These are phyloP conservation scores for Dictyostelium citrinum DNA, from an alignment of 78 protist species.

Conservation along the genomic window DNA sequence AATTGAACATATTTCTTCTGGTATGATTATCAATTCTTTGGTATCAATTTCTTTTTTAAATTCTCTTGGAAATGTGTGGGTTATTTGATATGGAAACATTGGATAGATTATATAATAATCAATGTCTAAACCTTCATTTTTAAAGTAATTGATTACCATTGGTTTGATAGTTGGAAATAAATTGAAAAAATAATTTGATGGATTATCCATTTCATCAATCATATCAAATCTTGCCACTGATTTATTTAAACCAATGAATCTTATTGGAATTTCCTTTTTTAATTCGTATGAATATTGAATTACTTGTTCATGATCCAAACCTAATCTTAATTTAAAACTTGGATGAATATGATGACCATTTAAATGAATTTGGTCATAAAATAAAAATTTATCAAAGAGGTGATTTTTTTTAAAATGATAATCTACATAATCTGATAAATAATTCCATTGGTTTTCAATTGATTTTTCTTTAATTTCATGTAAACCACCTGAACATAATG, in stretches of 20 bases:
- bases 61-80: constrained; percentile 2
- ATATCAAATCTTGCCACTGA: constrained; percentile 1
- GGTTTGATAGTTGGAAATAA: not conserved
- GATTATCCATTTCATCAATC: not conserved
- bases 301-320: not conserved
- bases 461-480: not conserved
- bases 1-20: not conserved
- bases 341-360: constrained; percentile 47
- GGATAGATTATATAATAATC: constrained; percentile 13
- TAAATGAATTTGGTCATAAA: constrained; percentile 33
- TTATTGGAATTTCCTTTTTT: constrained; percentile 1
- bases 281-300: constrained; percentile 15
- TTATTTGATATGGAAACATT: constrained; percentile 23
- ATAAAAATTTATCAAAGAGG: constrained; percentile 10
- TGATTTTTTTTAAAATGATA: not conserved
- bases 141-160: not conserved
- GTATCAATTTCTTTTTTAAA: constrained; percentile 8
- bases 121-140: not conserved
- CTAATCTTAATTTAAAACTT: constrained; percentile 13
- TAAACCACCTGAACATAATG: not conserved
- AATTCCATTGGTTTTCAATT: not conserved
- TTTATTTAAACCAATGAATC: constrained; percentile 4
- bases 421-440: not conserved
- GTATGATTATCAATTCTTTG: not conserved
- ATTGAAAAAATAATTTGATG: not conserved